Evolutionary conservation across 2,329 filamentous ascomycete genomes (phyloP).

Genomic region (Monosporascus sp.): DNA sequence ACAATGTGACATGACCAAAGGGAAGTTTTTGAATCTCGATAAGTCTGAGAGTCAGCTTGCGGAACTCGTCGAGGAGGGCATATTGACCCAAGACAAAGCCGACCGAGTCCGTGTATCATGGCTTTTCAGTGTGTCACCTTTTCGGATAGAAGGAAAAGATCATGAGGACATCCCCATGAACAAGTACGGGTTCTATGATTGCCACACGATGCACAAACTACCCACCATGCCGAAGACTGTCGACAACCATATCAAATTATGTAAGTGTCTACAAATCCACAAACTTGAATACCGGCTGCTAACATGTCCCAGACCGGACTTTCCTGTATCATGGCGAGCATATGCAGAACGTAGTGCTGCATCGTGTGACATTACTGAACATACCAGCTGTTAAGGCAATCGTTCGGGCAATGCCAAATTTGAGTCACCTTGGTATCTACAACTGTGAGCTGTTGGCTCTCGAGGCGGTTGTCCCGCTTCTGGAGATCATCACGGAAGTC

Average conservation of each 20-base stretch:
- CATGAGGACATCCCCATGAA: neutral
- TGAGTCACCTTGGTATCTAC: conserved; percentile 19
- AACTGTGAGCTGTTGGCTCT: conserved; percentile 27
- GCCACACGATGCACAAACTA: neutral
- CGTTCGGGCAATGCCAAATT: conserved; percentile 11
- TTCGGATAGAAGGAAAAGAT: neutral
- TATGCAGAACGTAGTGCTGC: conserved; percentile 18
- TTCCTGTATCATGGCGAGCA: conserved; percentile 8
- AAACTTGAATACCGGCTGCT: neutral
- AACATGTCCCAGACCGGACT: conserved; percentile 5
- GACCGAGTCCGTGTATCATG: neutral
- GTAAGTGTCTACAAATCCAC: neutral
- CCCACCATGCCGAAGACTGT: neutral
- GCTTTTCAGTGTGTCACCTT: neutral
- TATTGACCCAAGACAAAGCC: neutral
- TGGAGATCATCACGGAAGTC: conserved; percentile 11
- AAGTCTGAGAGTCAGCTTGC: neutral
- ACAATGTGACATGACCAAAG: neutral
- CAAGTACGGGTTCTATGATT: neutral
- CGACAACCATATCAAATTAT: neutral
- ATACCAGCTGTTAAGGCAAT: conserved; percentile 11
- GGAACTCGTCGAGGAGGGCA: neutral
- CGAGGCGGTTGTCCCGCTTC: conserved; percentile 9
- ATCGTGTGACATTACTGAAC: conserved; percentile 20
- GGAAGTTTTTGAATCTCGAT: neutral